phyloP scores from a whole-genome alignment of 768 basidiomycete species.

The Mrakia blollopis region DNA sequence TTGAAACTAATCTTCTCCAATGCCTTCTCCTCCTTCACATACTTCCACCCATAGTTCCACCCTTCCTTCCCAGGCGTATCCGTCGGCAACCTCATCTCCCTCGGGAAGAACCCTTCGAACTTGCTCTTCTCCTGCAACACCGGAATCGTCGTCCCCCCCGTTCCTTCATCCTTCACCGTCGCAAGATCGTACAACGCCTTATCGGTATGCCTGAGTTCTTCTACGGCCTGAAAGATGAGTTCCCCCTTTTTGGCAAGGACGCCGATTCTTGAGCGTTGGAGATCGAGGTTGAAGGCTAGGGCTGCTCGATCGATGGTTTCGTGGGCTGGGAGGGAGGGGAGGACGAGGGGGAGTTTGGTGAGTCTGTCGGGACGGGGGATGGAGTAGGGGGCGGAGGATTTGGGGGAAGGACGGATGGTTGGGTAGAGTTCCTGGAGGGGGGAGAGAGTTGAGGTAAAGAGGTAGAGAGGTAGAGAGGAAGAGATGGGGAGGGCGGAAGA shows the following conservation, averaged over 20 bases:
- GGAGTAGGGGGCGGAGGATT: constrained; percentile 8
- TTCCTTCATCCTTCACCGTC: constrained; percentile 1
- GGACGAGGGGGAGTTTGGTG: constrained; percentile 1
- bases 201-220: constrained; percentile 14
- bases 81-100: constrained; percentile 27
- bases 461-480: neutral
- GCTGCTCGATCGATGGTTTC: constrained; percentile 21
- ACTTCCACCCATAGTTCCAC: constrained; percentile 31
- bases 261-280: neutral
- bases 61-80: constrained; percentile 24
- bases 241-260: neutral
- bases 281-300: neutral
- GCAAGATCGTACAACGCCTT: constrained; percentile 21
- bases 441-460: neutral
- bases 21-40: constrained; percentile 18
- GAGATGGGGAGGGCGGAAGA: neutral
- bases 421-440: constrained; percentile 6
- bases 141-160: constrained; percentile 1
- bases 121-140: neutral
- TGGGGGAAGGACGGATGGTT: constrained; percentile 1
- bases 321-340: constrained; percentile 20
- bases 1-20: neutral
- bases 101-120: constrained; percentile 26
- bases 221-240: constrained; percentile 18
- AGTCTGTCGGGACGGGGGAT: constrained; percentile 13